Percentiles rank a stretch among this genome's conserved stretches.
phyloP scores from a whole-genome alignment of 441 rosid species.

The Gossypium trilobum region DNA sequence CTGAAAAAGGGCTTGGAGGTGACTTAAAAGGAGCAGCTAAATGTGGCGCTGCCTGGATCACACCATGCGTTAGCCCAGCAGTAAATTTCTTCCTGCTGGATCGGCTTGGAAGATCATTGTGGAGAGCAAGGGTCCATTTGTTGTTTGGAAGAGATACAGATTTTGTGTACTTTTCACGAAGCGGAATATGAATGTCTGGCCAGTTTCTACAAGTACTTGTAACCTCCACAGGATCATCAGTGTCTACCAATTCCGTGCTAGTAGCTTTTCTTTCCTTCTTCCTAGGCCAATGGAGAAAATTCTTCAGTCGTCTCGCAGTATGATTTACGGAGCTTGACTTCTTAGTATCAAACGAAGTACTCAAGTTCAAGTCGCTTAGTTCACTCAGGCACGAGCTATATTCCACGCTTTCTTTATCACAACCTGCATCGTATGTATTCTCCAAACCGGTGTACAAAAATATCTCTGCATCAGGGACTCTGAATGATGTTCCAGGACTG shows the following conservation, averaged over 20 bases:
- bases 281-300: constrained; percentile 56
- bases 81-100: constrained; percentile 53
- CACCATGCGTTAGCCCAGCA: constrained; percentile 61
- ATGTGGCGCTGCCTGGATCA: constrained; percentile 46
- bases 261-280: constrained; percentile 39
- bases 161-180: constrained; percentile 52
- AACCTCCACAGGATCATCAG: constrained; percentile 21
- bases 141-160: constrained; percentile 31
- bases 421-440: constrained; percentile 24
- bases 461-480: constrained; percentile 81
- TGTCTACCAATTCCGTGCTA: constrained; percentile 23
- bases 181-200: constrained; percentile 41
- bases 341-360: constrained; percentile 21
- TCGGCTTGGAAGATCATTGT: constrained; percentile 66
- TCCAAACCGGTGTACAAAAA: constrained; percentile 53
- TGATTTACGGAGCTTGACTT: constrained; percentile 34
- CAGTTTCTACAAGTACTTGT: constrained; percentile 16
- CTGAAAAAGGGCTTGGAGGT: constrained; percentile 29
- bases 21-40: constrained; percentile 29
- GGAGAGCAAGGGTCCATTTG: constrained; percentile 33
- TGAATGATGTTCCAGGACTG: constrained; percentile 80
- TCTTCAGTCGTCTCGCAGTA: constrained; percentile 51
- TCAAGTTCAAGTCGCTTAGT: constrained; percentile 24
- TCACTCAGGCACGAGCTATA: constrained; percentile 46
- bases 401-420: constrained; percentile 38